Evolutionary conservation across 306 rosid species (phyloP), one percentile per base, ranked within the genome.

Genomic region (Vigna nakashimae): DNA sequence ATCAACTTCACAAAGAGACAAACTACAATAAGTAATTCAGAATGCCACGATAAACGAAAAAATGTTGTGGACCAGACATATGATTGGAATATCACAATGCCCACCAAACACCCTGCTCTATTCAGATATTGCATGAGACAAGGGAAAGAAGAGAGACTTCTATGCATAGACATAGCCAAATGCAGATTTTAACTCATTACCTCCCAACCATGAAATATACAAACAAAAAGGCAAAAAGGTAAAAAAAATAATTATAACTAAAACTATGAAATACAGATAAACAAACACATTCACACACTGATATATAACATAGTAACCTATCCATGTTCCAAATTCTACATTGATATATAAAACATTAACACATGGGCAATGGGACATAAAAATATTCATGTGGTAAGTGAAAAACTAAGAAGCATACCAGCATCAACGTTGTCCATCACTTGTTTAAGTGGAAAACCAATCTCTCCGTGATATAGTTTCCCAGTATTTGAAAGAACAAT

Each of bases 371-470:
- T 17, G 43, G 38, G 30, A 13, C 2, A 57, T 55, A 63, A 60
- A 16, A 17, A 65, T 59, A 42, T 9, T 72, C 55, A 68, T 15
- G 71, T 51, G 42, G 58, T 4, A 57, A 57, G 52, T 38, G 16
- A 30, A 50, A 16, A 51, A 16, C 65, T 58, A 60, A 68, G 69
- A 65, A 58, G 55, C 87, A 74, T 89, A 94, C 98, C 97, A 71
- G 98, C 98, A 73, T 94, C 97, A 68, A 88, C 93, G 76, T 65
- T 56, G 68, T 84, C 85, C 92, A 89, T 84, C 50, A 88, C 84
- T 64, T 78, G 62, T 87, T 82, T 69, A 69, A 90, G 57, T 36
- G 89, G 85, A 52, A 17, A 75, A 83, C 60, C 90, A 69, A 59
- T 62, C 26, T 78, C 82, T 81, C 98, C 96, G 46, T 72, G 79